Evolutionary conservation across 768 basidiomycete genomes (phyloP).

Genomic region (Artomyces pyxidatus): DNA sequence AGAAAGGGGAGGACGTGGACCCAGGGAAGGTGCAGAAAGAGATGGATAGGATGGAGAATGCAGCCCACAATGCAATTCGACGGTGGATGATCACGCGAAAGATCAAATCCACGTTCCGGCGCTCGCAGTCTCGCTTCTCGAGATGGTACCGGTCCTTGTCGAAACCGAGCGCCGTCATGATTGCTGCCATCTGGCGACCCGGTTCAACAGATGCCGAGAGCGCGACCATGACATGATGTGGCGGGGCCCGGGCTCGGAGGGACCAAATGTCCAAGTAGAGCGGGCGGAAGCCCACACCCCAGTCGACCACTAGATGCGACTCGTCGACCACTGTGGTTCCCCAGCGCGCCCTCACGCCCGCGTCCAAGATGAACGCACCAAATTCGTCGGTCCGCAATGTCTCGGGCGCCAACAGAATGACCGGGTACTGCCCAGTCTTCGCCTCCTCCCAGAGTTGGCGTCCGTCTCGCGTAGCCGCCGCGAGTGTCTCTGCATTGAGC

Average conservation of each 20-base stretch:
- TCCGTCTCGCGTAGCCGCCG: neutral
- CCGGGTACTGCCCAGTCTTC: neutral
- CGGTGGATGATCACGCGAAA: neutral
- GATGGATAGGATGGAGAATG: no score
- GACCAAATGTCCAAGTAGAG: neutral
- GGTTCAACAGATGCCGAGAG: neutral
- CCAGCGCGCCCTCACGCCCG: neutral
- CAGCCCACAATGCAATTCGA: no score
- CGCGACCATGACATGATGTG: neutral
- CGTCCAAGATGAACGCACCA: neutral
- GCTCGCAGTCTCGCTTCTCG: conserved; percentile 4
- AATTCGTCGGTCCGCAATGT: neutral
- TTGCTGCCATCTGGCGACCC: neutral
- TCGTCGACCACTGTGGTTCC: neutral
- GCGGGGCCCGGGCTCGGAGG: neutral
- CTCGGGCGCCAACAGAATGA: neutral
- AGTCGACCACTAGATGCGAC: neutral
- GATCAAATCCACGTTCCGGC: conserved; percentile 7
- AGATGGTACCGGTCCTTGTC: neutral
- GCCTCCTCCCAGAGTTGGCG: conserved; percentile 4
- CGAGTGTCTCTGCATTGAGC: conserved; percentile 4
- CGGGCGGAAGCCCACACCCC: neutral
- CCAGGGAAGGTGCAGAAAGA: no score
- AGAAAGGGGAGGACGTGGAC: no score
- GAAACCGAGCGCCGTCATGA: neutral